Conservation (phyloP, 495 filamentous ascomycete genomes). For the Immersiella caudata region DNA sequence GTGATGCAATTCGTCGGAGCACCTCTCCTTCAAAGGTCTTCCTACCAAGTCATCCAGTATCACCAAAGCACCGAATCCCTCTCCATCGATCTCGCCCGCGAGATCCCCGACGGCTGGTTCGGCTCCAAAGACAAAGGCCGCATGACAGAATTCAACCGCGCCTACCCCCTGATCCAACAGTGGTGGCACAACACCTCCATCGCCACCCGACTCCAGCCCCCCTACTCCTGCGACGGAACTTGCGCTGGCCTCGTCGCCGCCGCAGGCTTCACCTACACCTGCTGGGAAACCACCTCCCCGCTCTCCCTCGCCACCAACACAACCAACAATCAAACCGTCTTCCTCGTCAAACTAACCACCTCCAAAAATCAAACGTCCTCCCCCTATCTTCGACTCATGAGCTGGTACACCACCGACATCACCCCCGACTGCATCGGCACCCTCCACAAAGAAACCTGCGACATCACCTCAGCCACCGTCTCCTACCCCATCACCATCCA, state of each 20-base stretch:
- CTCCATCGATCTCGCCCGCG: conserved; percentile 17
- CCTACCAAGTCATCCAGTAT: conserved; percentile 7
- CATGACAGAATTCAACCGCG: neutral
- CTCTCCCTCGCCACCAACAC: conserved; percentile 7
- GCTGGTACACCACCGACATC: conserved; percentile 9
- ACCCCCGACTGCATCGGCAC: conserved; percentile 16
- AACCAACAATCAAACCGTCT: conserved; percentile 20
- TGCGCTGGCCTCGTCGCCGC: conserved; percentile 22
- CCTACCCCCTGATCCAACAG: conserved; percentile 7
- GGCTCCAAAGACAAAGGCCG: conserved; percentile 1
- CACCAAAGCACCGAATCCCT: conserved; percentile 2
- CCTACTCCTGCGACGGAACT: conserved; percentile 11
- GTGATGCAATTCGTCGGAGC: conserved; percentile 19
- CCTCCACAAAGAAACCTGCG: conserved; percentile 15
- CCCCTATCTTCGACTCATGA: conserved; percentile 5
- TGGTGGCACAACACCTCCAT: conserved; percentile 19
- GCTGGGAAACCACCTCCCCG: neutral
- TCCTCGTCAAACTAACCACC: conserved; percentile 10
- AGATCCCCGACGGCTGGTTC: conserved; percentile 26
- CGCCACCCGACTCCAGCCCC: neutral
- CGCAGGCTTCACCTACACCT: conserved; percentile 19
- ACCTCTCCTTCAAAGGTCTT: conserved; percentile 24
- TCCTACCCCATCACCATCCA: conserved; percentile 25
- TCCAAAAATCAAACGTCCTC: neutral
- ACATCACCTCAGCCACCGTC: conserved; percentile 19